phyloP scores from a whole-genome alignment of 768 basidiomycete genomes.

The Pulveroboletus sp. region DNA sequence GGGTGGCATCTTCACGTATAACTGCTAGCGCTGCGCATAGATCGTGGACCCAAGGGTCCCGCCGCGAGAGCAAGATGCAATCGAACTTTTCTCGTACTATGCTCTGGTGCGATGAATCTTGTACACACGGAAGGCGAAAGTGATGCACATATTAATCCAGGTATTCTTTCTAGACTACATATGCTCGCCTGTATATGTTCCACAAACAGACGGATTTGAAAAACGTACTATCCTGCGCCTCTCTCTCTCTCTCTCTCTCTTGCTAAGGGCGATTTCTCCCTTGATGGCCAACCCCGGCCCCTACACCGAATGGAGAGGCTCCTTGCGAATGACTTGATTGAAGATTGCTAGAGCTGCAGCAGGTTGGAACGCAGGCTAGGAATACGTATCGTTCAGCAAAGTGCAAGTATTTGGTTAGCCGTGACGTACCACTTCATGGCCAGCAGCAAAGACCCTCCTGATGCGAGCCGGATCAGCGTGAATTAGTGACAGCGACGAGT shows the following conservation, averaged over 20 bases:
- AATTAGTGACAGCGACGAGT: background rate
- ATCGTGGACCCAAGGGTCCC: constrained; percentile 7
- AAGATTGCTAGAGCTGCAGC: constrained; percentile 55
- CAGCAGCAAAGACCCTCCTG: constrained; percentile 53
- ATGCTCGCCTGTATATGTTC: constrained; percentile 58
- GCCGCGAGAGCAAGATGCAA: constrained; percentile 51
- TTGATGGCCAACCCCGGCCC: background rate
- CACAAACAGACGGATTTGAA: constrained; percentile 33
- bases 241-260: too few species aligned
- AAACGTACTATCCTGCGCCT: constrained; percentile 6
- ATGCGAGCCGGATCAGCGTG: background rate
- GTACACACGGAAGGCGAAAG: constrained; percentile 45
- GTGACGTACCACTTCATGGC: constrained; percentile 57
- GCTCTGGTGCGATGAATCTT: constrained; percentile 73
- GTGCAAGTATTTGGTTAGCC: background rate
- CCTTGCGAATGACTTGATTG: constrained; percentile 45
- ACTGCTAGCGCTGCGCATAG: background rate
- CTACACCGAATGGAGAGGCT: constrained; percentile 51
- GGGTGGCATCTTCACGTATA: too few species aligned
- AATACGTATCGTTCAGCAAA: background rate
- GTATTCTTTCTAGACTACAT: constrained; percentile 59
- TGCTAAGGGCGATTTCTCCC: background rate
- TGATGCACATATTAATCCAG: constrained; percentile 55
- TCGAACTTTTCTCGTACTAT: constrained; percentile 65
- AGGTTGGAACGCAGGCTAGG: constrained; percentile 59